phyloP scores from a whole-genome alignment of 805 yeast genomes.

The Starmerella gropengiesseri region DNA sequence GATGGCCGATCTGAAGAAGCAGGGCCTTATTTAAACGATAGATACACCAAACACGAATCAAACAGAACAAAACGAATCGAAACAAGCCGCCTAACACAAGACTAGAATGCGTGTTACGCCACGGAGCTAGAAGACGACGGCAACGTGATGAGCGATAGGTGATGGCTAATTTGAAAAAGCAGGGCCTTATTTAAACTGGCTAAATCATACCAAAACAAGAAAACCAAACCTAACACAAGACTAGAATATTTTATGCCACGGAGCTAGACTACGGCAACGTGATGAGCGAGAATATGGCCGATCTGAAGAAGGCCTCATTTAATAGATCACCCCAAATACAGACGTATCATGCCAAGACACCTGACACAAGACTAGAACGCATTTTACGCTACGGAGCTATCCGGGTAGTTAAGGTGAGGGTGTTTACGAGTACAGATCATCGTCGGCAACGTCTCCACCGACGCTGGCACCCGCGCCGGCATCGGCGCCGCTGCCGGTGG shows the following conservation, averaged over 20 bases:
- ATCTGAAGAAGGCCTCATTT: too few relatives aligned
- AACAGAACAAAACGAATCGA: not conserved
- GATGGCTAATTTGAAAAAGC: not conserved
- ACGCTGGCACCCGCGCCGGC: constrained; percentile 34
- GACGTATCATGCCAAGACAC: not conserved
- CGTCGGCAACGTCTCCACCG: constrained; percentile 43
- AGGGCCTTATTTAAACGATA: constrained; percentile 53
- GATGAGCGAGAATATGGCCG: too few relatives aligned
- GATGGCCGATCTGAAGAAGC: constrained; percentile 74
- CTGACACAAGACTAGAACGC: not conserved
- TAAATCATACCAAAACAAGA: too few relatives aligned
- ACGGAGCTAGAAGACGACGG: too few relatives aligned
- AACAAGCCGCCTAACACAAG: not conserved
- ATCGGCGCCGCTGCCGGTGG: constrained; percentile 36
- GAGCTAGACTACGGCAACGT: too few relatives aligned
- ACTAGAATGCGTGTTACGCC: not conserved
- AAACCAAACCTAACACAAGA: too few relatives aligned
- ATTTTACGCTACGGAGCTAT: too few relatives aligned
- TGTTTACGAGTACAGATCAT: constrained; percentile 44
- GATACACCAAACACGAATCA: not conserved
- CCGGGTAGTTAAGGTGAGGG: not conserved
- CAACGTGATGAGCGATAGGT: too few relatives aligned
- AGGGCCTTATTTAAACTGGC: not conserved
- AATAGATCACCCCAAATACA: too few relatives aligned
- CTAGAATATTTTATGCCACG: too few relatives aligned